A percentile compares a stretch with the other conserved stretches of the same genome.
Conservation (phyloP, 192 early-diverging fungal genomes). For the Mortierella alpina region DNA sequence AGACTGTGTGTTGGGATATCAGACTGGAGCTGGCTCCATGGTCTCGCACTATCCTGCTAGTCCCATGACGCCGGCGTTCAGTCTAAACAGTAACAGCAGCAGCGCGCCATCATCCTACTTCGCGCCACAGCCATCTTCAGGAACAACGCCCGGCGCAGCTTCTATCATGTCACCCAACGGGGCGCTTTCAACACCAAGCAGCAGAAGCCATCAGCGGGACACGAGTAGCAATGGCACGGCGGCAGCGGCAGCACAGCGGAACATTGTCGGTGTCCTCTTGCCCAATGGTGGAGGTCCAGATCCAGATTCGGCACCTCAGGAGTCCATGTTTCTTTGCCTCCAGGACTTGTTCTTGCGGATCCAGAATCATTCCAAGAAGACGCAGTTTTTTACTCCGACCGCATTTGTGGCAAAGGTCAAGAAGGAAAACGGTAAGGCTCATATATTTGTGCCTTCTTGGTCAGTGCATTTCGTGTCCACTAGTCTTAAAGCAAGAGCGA, state of each 20-base stretch:
- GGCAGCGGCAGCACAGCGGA: constrained; percentile 10
- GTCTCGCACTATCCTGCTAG: constrained; percentile 51
- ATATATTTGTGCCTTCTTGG: neutral
- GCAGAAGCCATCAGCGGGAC: constrained; percentile 24
- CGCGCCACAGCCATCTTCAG: constrained; percentile 25
- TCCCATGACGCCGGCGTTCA: constrained; percentile 40
- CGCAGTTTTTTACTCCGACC: constrained; percentile 85
- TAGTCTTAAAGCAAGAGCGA: neutral
- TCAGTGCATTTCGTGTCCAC: too few species aligned
- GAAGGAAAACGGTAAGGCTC: constrained; percentile 84
- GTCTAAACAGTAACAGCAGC: constrained; percentile 16
- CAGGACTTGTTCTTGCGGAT: constrained; percentile 91
- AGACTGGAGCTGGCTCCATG: constrained; percentile 53
- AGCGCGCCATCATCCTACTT: constrained; percentile 34
- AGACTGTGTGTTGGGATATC: constrained; percentile 87
- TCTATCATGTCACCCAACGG: constrained; percentile 14
- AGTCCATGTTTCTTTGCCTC: constrained; percentile 86
- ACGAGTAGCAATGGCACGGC: constrained; percentile 20
- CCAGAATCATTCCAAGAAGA: constrained; percentile 82
- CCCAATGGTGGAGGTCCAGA: constrained; percentile 57
- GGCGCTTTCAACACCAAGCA: constrained; percentile 8
- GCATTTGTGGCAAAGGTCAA: constrained; percentile 91
- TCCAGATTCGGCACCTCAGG: constrained; percentile 68
- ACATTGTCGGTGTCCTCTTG: constrained; percentile 41
- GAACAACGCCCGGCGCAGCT: constrained; percentile 5